Conservation (phyloP, 495 filamentous ascomycete genomes). For the Clavariopsis aquatica region DNA sequence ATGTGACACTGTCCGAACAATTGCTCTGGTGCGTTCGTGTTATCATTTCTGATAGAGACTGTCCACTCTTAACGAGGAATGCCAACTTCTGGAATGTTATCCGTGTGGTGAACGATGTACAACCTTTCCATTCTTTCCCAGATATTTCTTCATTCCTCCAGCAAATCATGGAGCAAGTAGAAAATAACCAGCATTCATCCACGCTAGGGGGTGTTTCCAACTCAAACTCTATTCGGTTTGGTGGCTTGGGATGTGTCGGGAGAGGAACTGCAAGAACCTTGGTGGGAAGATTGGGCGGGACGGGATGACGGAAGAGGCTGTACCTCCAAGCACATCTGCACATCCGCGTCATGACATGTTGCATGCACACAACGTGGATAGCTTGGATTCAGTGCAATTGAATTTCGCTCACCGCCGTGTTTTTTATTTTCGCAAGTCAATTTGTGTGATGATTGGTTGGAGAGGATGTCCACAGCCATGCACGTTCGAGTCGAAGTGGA, state of each 20-base stretch:
- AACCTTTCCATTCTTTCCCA: not conserved
- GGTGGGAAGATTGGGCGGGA: not conserved
- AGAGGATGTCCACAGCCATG: not conserved
- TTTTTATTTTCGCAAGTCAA: not conserved
- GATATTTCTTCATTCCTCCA: not conserved
- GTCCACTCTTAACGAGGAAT: too few species aligned
- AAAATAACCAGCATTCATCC: too few species aligned
- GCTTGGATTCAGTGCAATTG: not conserved
- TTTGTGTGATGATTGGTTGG: not conserved
- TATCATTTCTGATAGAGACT: too few species aligned
- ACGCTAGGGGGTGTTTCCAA: too few species aligned
- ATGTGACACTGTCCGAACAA: too few species aligned
- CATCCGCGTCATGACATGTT: not conserved
- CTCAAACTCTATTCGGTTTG: not conserved
- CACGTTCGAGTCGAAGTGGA: too few species aligned
- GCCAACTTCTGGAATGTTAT: not conserved
- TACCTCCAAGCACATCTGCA: not conserved
- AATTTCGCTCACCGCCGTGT: not conserved
- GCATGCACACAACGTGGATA: not conserved
- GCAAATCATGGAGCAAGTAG: too few species aligned
- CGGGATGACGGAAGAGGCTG: conserved; percentile 4
- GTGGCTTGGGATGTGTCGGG: not conserved
- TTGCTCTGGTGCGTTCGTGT: too few species aligned
- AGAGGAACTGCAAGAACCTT: not conserved
- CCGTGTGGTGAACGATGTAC: not conserved